phyloP scores from a whole-genome alignment of 2,329 filamentous ascomycete genomes.

The Diaporthe amygdali region DNA sequence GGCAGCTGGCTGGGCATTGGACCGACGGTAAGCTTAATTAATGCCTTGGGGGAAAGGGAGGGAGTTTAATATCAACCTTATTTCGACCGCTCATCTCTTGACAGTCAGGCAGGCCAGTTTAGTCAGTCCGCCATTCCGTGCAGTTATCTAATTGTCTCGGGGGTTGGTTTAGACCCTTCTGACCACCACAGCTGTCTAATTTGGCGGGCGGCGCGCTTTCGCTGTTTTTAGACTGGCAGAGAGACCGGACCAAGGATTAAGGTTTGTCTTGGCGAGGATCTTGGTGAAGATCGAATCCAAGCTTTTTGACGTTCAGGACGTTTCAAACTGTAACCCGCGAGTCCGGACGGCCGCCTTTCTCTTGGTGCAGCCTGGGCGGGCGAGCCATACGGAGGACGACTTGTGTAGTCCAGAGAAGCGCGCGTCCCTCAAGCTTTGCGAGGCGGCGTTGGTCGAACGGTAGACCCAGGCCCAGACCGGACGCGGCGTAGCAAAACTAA shows the following conservation, averaged over 20 bases:
- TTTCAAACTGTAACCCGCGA: constrained; percentile 16
- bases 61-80: constrained; percentile 14
- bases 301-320: constrained; percentile 12
- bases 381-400: background rate
- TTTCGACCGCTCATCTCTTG: constrained; percentile 10
- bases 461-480: background rate
- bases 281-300: constrained; percentile 8
- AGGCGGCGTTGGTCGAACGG: background rate
- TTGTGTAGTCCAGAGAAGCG: background rate
- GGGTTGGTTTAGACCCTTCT: too few relatives aligned
- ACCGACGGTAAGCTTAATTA: constrained; percentile 12
- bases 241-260: constrained; percentile 6
- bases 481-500: background rate
- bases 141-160: background rate
- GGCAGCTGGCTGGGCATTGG: constrained; percentile 4
- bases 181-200: background rate
- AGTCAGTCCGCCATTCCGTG: background rate
- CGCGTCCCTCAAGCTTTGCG: constrained; percentile 1
- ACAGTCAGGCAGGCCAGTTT: background rate
- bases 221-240: constrained; percentile 1
- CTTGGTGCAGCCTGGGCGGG: background rate
- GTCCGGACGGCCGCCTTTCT: background rate
- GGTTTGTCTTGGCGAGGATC: constrained; percentile 9
- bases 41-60: background rate
- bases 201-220: background rate